Evolutionary conservation across 2,329 filamentous ascomycete species (phyloP).

Genomic region (Penicillium aurantiogriseum): DNA sequence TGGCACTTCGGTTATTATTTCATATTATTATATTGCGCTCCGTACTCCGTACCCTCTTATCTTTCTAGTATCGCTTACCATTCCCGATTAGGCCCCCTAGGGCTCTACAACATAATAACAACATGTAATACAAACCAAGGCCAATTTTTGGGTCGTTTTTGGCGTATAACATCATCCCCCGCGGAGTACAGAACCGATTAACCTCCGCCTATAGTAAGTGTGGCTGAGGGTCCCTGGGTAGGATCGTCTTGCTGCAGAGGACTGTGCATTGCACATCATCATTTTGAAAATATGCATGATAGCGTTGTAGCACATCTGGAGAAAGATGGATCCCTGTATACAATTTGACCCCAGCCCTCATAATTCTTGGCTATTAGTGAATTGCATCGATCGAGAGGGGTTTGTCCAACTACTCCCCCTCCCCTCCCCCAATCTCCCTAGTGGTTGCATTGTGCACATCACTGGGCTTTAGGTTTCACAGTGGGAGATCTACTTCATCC

Average conservation of each 20-base stretch:
- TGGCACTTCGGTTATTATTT: not conserved
- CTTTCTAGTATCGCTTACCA: not conserved
- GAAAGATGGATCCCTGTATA: conserved; percentile 5
- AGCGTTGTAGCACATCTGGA: conserved; percentile 8
- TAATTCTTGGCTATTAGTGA: not conserved
- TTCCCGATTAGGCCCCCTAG: not conserved
- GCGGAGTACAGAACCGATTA: conserved; percentile 18
- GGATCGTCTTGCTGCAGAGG: conserved; percentile 6
- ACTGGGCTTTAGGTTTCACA: conserved; percentile 19
- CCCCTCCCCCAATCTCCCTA: conserved; percentile 7
- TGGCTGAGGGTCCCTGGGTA: conserved; percentile 8
- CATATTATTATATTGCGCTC: not conserved
- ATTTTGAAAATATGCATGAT: conserved; percentile 11
- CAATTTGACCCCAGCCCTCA: conserved; percentile 2
- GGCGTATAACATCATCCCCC: not conserved
- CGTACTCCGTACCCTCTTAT: not conserved
- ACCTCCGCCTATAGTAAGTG: conserved; percentile 8
- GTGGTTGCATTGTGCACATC: conserved; percentile 20
- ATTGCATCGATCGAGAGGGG: not conserved
- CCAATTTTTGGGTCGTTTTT: conserved; percentile 10
- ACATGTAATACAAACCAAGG: not conserved
- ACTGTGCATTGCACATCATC: conserved; percentile 21
- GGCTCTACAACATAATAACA: not conserved
- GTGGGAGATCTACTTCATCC: conserved; percentile 15
- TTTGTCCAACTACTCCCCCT: not conserved